Base-by-base conservation (phyloP, 2,329 filamentous ascomycete genomes). In the Pyricularia sp. region DNA sequence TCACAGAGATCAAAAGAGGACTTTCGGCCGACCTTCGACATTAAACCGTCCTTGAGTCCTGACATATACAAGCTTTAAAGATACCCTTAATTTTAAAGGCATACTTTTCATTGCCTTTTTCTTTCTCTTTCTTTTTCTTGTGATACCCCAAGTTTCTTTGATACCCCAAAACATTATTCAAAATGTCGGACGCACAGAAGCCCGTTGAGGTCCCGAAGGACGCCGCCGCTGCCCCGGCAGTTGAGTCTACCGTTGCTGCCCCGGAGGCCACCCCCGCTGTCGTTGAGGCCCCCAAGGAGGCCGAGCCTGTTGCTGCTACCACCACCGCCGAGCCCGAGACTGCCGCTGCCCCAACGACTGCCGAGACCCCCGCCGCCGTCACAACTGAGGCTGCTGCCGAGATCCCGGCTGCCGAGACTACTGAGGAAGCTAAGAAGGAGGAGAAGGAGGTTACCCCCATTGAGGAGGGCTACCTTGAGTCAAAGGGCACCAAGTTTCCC, bases 401-500 rank as follows among this genome's bases (percentile, higher is more conserved):
- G 70, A 73, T 77, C 67, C 73, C 78, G 61, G 73, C 77, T 64
- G 75, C 75, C 70, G 73, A 73, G 31, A 70, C 76, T 59, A 70
- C 76, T 59, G 78, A 82, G 73, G 80, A 83, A 73, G 72, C 76
- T 69, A 79, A 79, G 74, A 77, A 81, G 72, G 77, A 77, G 64
- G 79, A 80, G 72, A 50, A 50, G 42, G 81, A 82, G 76, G 78
- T 77, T 72, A 80, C 81, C 69, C 78, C 84, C 36, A 78, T 94
- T 71, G 90, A 91, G 79, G 93, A 96, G 81, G 94, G 94, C 71
- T 84, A 88, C 74, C 87, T 98, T 68, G 91, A 92, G 79, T 92
- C 97, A 90, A 97, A 97, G 88, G 92, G 92, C 78, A 86, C 94
- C 72, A 86, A 84, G 81, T 89, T 87, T 79, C 90, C 94, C 83